Evolutionary conservation across 306 rosid species (phyloP).

Genomic region (Inga oerstediana): DNA sequence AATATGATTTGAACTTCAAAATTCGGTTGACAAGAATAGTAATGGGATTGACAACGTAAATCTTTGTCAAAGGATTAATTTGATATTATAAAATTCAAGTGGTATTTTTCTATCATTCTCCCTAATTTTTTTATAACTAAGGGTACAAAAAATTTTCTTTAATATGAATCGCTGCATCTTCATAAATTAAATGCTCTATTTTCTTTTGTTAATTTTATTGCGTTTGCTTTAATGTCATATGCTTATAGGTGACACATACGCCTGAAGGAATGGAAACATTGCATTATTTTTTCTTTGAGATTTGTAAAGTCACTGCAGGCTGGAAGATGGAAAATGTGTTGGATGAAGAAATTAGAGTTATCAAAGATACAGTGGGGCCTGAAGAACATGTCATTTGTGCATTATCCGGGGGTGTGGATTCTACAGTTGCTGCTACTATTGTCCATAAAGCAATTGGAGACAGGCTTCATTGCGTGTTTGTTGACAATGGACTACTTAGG

Average conservation of each 20-base stretch:
- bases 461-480: slow-evolving; percentile 94
- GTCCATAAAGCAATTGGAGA: slow-evolving; percentile 93
- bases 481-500: slow-evolving; percentile 95
- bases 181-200: background rate
- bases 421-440: slow-evolving; percentile 94
- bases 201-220: background rate
- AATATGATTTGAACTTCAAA: too few species aligned
- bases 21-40: too few species aligned
- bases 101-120: too few species aligned
- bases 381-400: slow-evolving; percentile 87
- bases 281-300: slow-evolving; percentile 66
- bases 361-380: slow-evolving; percentile 57
- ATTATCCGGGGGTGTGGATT: slow-evolving; percentile 96
- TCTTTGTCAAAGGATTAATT: too few species aligned
- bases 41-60: too few species aligned
- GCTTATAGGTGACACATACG: slow-evolving; percentile 85
- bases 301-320: slow-evolving; percentile 68
- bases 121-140: too few species aligned
- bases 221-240: background rate
- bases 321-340: slow-evolving; percentile 90
- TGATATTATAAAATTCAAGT: too few species aligned
- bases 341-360: slow-evolving; percentile 84
- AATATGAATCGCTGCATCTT: background rate
- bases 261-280: slow-evolving; percentile 87
- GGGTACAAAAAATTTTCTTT: too few species aligned